A percentile compares a stretch with the other conserved stretches of the same genome.
Conservation (phyloP, 257 asterid species). For the Thymus quinquecostatus region DNA sequence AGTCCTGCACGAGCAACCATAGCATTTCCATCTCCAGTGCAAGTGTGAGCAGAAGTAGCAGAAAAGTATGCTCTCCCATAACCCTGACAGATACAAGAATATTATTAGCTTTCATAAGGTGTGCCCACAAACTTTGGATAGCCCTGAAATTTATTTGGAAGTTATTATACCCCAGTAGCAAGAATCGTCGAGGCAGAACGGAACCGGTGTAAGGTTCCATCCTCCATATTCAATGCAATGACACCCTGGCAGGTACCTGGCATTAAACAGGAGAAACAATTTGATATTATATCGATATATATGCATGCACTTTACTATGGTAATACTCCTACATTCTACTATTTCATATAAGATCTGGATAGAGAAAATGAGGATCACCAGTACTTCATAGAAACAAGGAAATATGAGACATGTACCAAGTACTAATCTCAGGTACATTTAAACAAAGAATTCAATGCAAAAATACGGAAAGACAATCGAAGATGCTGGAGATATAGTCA, state of each 20-base stretch:
- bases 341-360: not conserved
- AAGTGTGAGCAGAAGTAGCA: slow-evolving; percentile 99
- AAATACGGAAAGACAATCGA: slow-evolving; percentile 4
- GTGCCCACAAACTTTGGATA: slow-evolving; percentile 11
- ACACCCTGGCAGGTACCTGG: slow-evolving; percentile 71
- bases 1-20: slow-evolving; percentile 99
- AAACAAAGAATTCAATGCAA: slow-evolving; percentile 34
- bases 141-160: slow-evolving; percentile 12
- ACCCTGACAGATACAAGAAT: slow-evolving; percentile 56
- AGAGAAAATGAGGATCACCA: slow-evolving; percentile 16
- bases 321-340: not conserved
- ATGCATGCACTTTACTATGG: not conserved
- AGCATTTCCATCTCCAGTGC: slow-evolving; percentile 99
- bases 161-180: slow-evolving; percentile 86
- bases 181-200: slow-evolving; percentile 85
- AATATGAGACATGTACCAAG: slow-evolving; percentile 5
- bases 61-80: slow-evolving; percentile 96
- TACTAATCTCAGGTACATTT: slow-evolving; percentile 16
- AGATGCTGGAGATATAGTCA: slow-evolving; percentile 15
- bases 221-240: slow-evolving; percentile 93
- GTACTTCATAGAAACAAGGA: slow-evolving; percentile 11
- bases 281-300: not conserved
- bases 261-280: slow-evolving; percentile 24
- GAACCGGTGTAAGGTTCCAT: slow-evolving; percentile 93
- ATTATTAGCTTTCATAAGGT: slow-evolving; percentile 19